A percentile compares a stretch with the other conserved stretches of the same genome.
phyloP scores from a whole-genome alignment of 2,329 filamentous ascomycete genomes.

The Stagonosporopsis vannaccii region DNA sequence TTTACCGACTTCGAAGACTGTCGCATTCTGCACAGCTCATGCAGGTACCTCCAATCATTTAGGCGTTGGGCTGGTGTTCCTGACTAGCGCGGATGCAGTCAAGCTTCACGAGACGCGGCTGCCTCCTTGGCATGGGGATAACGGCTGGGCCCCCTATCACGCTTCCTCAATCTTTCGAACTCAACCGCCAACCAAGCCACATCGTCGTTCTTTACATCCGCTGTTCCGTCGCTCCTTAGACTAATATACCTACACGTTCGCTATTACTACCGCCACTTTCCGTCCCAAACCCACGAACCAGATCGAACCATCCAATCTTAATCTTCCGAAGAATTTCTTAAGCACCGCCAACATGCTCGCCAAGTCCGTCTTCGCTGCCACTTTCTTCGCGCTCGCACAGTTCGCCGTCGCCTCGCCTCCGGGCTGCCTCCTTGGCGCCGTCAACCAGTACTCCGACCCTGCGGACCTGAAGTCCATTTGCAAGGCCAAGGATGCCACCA shows the following conservation, averaged over 20 bases:
- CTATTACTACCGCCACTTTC: conserved; percentile 5
- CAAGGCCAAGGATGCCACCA: conserved; percentile 35
- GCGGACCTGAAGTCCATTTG: conserved; percentile 37
- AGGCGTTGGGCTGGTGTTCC: conserved; percentile 25
- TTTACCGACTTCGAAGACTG: not conserved
- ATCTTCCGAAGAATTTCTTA: not conserved
- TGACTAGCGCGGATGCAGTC: conserved; percentile 24
- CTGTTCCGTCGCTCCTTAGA: conserved; percentile 28
- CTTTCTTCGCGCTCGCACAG: conserved; percentile 34
- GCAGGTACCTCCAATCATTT: conserved; percentile 25
- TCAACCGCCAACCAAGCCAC: conserved; percentile 18
- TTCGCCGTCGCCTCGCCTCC: conserved; percentile 35
- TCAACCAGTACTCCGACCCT: conserved; percentile 39
- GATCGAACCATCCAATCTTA: conserved; percentile 6
- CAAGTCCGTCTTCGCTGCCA: conserved; percentile 37
- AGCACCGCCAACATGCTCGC: conserved; percentile 35
- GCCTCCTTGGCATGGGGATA: conserved; percentile 17
- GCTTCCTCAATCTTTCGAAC: conserved; percentile 13
- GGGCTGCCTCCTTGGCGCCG: conserved; percentile 41
- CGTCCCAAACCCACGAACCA: not conserved
- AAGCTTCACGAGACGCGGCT: conserved; percentile 7
- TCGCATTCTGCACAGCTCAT: conserved; percentile 5
- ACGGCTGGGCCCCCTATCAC: conserved; percentile 17
- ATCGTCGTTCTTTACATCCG: conserved; percentile 25
- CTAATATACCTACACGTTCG: conserved; percentile 17